These are phyloP conservation scores for Citrus mangshanensis DNA, from an alignment of 345 rosid genomes.

Conservation along the genomic window DNA sequence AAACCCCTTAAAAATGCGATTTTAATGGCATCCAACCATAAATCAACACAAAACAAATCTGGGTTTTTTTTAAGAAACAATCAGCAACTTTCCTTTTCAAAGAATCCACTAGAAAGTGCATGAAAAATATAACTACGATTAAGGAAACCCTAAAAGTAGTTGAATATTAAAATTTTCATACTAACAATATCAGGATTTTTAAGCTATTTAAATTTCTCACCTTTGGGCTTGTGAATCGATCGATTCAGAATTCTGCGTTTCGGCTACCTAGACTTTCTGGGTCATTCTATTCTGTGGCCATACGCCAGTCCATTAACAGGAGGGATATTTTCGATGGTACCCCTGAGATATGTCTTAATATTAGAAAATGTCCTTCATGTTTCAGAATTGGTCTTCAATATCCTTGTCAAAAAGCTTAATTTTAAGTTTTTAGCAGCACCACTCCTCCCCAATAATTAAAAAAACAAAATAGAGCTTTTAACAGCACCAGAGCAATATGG, in stretches of 20 bases:
- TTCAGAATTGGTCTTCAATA: background rate
- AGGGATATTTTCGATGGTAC: background rate
- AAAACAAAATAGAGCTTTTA: no score
- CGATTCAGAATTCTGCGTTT: background rate
- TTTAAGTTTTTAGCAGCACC: no score
- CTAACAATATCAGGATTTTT: background rate
- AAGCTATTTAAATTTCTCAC: background rate
- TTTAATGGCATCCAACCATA: background rate
- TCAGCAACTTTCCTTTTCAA: background rate
- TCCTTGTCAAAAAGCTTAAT: no score
- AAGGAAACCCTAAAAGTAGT: background rate
- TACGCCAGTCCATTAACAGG: background rate
- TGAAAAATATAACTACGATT: background rate
- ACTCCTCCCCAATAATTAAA: no score
- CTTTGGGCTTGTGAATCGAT: slow-evolving; percentile 1
- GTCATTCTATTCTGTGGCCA: background rate
- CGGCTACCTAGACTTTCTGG: slow-evolving; percentile 14
- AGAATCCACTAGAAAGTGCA: background rate
- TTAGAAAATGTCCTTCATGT: background rate
- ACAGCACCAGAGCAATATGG: no score
- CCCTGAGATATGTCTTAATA: background rate
- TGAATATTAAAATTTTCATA: background rate
- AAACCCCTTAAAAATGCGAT: background rate
- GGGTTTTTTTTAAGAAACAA: background rate
- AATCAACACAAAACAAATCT: background rate